phyloP scores from a whole-genome alignment of 257 asterid genomes.

The Jacaranda copaia region DNA sequence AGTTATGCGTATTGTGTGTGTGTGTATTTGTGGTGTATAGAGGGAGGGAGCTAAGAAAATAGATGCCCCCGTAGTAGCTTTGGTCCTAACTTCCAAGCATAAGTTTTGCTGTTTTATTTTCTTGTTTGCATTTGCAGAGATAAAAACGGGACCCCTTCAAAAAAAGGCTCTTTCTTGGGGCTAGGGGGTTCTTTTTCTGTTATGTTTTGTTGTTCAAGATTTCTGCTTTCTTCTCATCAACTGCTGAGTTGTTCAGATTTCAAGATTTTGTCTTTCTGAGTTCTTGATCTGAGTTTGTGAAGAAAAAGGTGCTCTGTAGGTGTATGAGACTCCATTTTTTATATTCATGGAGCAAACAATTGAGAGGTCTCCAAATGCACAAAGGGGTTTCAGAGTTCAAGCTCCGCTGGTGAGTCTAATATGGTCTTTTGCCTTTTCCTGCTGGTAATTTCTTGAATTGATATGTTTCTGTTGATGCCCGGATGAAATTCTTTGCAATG shows the following conservation, averaged over 20 bases:
- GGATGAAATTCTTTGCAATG: slow-evolving; percentile 43
- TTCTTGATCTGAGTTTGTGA: slow-evolving; percentile 54
- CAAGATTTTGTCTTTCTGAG: slow-evolving; percentile 41
- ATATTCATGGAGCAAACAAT: slow-evolving; percentile 68
- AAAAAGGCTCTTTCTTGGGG: slow-evolving; percentile 49
- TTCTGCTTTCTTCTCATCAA: slow-evolving; percentile 18
- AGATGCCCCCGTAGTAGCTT: slow-evolving; percentile 47
- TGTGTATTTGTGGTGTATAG: slow-evolving; percentile 36
- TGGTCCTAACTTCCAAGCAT: slow-evolving; percentile 56
- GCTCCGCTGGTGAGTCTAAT: slow-evolving; percentile 83
- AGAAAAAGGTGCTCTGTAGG: slow-evolving; percentile 42
- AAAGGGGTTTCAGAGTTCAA: slow-evolving; percentile 83
- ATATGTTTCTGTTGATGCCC: slow-evolving; percentile 33
- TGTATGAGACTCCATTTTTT: slow-evolving; percentile 45
- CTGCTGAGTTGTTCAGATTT: slow-evolving; percentile 46
- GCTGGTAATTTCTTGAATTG: slow-evolving; percentile 23
- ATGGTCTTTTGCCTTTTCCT: slow-evolving; percentile 30
- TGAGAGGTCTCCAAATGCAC: slow-evolving; percentile 80
- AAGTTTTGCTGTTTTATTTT: slow-evolving; percentile 45
- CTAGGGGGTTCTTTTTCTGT: slow-evolving; percentile 40
- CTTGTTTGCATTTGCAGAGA: slow-evolving; percentile 60
- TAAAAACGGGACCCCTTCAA: slow-evolving; percentile 26
- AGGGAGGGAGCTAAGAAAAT: slow-evolving; percentile 39
- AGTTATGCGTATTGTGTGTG: slow-evolving; percentile 25
- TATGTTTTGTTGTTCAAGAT: slow-evolving; percentile 34